A percentile compares a stretch with the other conserved stretches of the same genome.
Conservation (phyloP, 2,329 filamentous ascomycete genomes). For the Trichoderma breve region DNA sequence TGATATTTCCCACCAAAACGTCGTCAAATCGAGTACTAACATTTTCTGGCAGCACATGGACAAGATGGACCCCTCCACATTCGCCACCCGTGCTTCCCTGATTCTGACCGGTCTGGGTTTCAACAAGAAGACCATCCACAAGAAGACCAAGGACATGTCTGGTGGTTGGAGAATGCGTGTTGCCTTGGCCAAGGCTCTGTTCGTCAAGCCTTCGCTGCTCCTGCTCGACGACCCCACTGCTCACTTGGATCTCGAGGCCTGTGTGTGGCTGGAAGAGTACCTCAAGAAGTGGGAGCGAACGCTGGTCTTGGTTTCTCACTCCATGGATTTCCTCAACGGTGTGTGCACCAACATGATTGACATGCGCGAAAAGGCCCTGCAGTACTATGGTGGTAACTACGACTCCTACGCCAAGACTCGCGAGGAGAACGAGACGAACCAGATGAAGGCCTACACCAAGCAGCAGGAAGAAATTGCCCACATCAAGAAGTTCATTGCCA, state of each 20-base stretch:
- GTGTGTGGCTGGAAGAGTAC: conserved; percentile 99
- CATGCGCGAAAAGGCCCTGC: conserved; percentile 83
- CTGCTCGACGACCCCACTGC: conserved; percentile 97
- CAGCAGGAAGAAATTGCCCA: conserved; percentile 98
- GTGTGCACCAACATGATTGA: conserved; percentile 99
- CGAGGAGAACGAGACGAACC: conserved; percentile 91
- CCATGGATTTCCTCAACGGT: conserved; percentile 98
- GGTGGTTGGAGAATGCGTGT: conserved; percentile 99
- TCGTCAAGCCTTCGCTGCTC: conserved; percentile 94
- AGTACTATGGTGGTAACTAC: conserved; percentile 99
- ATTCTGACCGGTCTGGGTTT: conserved; percentile 98
- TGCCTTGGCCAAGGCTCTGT: conserved; percentile 92
- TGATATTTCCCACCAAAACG: background rate
- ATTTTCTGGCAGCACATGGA: conserved; percentile 79
- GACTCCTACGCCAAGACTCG: conserved; percentile 96
- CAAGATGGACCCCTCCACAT: conserved; percentile 97
- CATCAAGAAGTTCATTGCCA: conserved; percentile 99
- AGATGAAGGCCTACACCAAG: conserved; percentile 98
- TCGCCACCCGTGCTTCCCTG: conserved; percentile 89
- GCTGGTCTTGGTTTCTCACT: conserved; percentile 93
- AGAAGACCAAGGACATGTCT: conserved; percentile 99
- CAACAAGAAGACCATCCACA: conserved; percentile 96
- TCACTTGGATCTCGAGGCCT: conserved; percentile 98
- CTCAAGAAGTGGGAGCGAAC: conserved; percentile 99
- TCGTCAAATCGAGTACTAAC: background rate